A percentile compares a stretch with the other conserved stretches of the same genome.
Evolutionary conservation across 1,284 basidiomycete species (phyloP).

Genomic region (Termitomyces sp.): DNA sequence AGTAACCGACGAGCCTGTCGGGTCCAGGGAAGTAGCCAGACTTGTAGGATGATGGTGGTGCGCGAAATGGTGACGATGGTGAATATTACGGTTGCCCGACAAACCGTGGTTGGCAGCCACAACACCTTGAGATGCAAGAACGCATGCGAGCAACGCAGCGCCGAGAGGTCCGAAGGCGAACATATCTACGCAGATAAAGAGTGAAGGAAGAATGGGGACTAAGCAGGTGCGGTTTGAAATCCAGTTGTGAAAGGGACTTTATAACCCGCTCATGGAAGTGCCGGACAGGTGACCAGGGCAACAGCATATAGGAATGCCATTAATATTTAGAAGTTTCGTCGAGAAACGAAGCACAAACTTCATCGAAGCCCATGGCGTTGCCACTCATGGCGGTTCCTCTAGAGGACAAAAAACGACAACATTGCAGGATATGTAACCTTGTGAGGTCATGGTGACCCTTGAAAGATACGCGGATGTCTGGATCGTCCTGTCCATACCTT

Average conservation of each 20-base stretch:
- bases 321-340: constrained; percentile 7
- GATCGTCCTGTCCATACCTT: background rate
- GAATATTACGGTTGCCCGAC: constrained; percentile 4
- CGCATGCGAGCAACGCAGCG: background rate
- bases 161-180: background rate
- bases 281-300: constrained; percentile 12
- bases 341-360: constrained; percentile 7
- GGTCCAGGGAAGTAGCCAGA: background rate
- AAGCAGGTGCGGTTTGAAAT: background rate
- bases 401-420: background rate
- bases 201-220: background rate
- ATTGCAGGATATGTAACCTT: background rate
- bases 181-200: constrained; percentile 1
- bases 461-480: constrained; percentile 15
- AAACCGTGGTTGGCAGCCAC: constrained; percentile 7
- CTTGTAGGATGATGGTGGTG: constrained; percentile 4
- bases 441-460: constrained; percentile 2
- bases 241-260: constrained; percentile 1
- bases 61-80: constrained; percentile 12
- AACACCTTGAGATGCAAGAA: constrained; percentile 3
- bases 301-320: constrained; percentile 4
- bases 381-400: background rate
- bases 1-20: background rate
- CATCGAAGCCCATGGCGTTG: constrained; percentile 4
- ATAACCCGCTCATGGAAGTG: constrained; percentile 9